Evolutionary conservation across 495 filamentous ascomycete species (phyloP).

Genomic region (Penicillium turbatum): DNA sequence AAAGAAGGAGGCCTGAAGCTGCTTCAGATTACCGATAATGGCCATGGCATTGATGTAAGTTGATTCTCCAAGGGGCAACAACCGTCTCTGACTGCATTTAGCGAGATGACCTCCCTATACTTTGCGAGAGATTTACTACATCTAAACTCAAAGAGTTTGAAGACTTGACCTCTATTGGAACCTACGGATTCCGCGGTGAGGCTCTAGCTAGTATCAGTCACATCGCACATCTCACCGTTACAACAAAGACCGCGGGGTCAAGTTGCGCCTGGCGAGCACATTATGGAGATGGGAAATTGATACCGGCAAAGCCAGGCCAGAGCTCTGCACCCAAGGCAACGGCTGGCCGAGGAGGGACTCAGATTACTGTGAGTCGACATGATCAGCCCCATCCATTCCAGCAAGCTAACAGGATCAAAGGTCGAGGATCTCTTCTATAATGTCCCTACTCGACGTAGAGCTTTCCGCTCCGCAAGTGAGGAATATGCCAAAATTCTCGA

Average conservation of each 20-base stretch:
- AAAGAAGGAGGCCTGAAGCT: slow-evolving; percentile 97
- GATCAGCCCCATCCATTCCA: not conserved
- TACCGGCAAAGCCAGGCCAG: slow-evolving; percentile 88
- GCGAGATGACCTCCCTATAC: slow-evolving; percentile 87
- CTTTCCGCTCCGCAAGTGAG: slow-evolving; percentile 87
- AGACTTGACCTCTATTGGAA: slow-evolving; percentile 84
- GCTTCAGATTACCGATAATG: slow-evolving; percentile 97
- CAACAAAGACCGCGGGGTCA: slow-evolving; percentile 87
- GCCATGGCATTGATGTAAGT: slow-evolving; percentile 87
- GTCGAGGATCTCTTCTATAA: slow-evolving; percentile 98
- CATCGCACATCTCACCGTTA: slow-evolving; percentile 92
- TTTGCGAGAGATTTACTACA: slow-evolving; percentile 96
- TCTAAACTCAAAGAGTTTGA: slow-evolving; percentile 95
- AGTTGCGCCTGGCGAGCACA: slow-evolving; percentile 85
- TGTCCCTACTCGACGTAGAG: slow-evolving; percentile 78
- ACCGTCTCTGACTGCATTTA: slow-evolving; percentile 29
- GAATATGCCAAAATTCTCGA: slow-evolving; percentile 98
- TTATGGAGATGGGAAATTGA: slow-evolving; percentile 80
- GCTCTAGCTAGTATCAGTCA: slow-evolving; percentile 98
- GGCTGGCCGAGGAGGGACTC: slow-evolving; percentile 90
- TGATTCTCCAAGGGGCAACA: not conserved
- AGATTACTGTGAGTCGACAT: slow-evolving; percentile 67
- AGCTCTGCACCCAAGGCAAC: slow-evolving; percentile 80
- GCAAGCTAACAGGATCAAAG: slow-evolving; percentile 31
- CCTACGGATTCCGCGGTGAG: slow-evolving; percentile 97